Evolutionary conservation across 2,329 filamentous ascomycete species (phyloP).

Genomic region (Cryphonectria parasitica): DNA sequence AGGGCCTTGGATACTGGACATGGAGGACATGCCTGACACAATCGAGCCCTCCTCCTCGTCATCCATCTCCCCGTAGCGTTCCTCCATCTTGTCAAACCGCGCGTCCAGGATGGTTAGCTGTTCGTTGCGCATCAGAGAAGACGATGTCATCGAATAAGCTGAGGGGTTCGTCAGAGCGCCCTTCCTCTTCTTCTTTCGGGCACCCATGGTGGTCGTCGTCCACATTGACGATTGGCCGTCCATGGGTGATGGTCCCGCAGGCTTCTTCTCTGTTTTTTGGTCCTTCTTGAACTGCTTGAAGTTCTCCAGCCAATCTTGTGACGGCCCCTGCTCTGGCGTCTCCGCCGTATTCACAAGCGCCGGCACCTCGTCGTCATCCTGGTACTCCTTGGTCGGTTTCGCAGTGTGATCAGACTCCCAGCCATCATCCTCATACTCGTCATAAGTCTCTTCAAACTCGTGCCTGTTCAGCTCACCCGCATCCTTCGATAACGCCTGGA

Average conservation of each 20-base stretch:
- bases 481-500: conserved; percentile 57
- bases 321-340: conserved; percentile 62
- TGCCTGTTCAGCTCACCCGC: conserved; percentile 60
- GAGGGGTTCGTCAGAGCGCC: conserved; percentile 88
- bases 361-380: conserved; percentile 51
- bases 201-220: conserved; percentile 78
- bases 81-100: conserved; percentile 89
- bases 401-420: conserved; percentile 96
- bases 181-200: conserved; percentile 91
- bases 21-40: conserved; percentile 60
- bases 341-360: conserved; percentile 52
- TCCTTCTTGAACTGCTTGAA: conserved; percentile 95
- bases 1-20: conserved; percentile 69
- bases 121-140: conserved; percentile 90
- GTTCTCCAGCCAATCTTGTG: conserved; percentile 86
- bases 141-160: conserved; percentile 96
- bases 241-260: conserved; percentile 54
- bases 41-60: conserved; percentile 59
- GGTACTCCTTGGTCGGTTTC: conserved; percentile 68
- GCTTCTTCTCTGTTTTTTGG: conserved; percentile 53
- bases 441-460: conserved; percentile 74
- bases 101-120: conserved; percentile 83
- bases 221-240: conserved; percentile 72
- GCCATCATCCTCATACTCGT: conserved; percentile 71
- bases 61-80: conserved; percentile 64